Evolutionary conservation across 768 basidiomycete species (phyloP), one percentile per base, ranked within the genome.

Genomic region (Crassisporium funariophilum): DNA sequence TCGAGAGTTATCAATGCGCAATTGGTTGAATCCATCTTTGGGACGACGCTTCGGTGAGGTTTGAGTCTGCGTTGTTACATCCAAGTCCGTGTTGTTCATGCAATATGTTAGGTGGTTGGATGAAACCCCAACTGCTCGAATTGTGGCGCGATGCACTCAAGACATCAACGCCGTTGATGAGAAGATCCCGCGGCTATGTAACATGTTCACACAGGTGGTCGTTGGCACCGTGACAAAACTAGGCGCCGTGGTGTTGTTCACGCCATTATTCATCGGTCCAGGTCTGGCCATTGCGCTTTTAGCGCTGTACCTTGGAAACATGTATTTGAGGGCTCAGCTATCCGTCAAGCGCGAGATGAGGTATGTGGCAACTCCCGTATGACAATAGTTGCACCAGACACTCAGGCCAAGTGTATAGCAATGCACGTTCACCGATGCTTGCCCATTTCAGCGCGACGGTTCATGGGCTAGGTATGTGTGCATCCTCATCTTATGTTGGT

Each of bases 81-180:
- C 27, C 15, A 23, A 11, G 11, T 7, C 31, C 11, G 15, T 1
- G 9, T 5, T 35, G 4, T 23, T 36, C 16, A 45, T 15, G 17
- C 12, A 15, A 19, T 35, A 13, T 7, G 5, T 5, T 20, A 68
- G 78, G 47, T 54, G 63, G 67, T 46, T 67, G 63, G 67, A 55
- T 27, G 60, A 53, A 46, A 58, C 57, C 2, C 49, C 46, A 3
- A 41, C 56, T 17, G 49, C 40, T 8, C 50, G 53, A 20, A 50
- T 54, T 2, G 59, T 57, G 23, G 25, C 53, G 0, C 41, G 56
- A 38, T 59, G 53, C 35, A 57, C 54, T 5, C 53, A 55, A 39
- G 60, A 59, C 16, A 70, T 77, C 53, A 43, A 50, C 2, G 37
- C 44, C 4, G 73, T 89, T 38, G 87, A 91, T 57, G 66, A 66